These are phyloP conservation scores for Ogataea sp. DNA, from an alignment of 805 yeast genomes.

Conservation along the genomic window DNA sequence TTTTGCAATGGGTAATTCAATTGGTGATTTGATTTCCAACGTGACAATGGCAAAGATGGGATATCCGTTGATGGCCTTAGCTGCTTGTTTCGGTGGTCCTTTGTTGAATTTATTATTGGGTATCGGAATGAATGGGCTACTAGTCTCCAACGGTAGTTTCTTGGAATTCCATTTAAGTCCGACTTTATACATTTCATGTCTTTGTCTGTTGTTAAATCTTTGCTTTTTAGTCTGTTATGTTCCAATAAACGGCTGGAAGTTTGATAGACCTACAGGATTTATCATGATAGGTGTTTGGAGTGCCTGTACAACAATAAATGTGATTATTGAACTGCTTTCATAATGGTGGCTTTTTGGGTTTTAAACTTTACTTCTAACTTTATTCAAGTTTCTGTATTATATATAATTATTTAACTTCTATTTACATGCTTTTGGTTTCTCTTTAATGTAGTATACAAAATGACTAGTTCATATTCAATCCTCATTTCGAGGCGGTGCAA, in stretches of 20 bases:
- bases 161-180: constrained; percentile 27
- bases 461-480: too few relatives aligned
- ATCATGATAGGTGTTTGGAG: constrained; percentile 34
- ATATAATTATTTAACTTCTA: too few relatives aligned
- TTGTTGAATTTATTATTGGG: constrained; percentile 71
- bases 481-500: too few relatives aligned
- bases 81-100: constrained; percentile 95
- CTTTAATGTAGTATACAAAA: too few relatives aligned
- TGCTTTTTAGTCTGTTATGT: constrained; percentile 29
- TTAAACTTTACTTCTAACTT: too few relatives aligned
- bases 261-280: constrained; percentile 31
- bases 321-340: constrained; percentile 18
- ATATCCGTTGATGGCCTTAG: constrained; percentile 82
- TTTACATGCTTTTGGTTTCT: too few relatives aligned
- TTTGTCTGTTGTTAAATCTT: constrained; percentile 30
- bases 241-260: constrained; percentile 31
- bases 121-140: constrained; percentile 65
- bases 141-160: constrained; percentile 22
- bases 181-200: constrained; percentile 33
- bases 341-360: too few relatives aligned
- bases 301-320: constrained; percentile 26
- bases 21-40: constrained; percentile 85
- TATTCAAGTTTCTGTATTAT: too few relatives aligned
- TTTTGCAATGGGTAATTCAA: constrained; percentile 87
- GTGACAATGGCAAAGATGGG: constrained; percentile 75